Conservation (phyloP, 2,329 filamentous ascomycete species). For the Diaporthe amygdali region DNA sequence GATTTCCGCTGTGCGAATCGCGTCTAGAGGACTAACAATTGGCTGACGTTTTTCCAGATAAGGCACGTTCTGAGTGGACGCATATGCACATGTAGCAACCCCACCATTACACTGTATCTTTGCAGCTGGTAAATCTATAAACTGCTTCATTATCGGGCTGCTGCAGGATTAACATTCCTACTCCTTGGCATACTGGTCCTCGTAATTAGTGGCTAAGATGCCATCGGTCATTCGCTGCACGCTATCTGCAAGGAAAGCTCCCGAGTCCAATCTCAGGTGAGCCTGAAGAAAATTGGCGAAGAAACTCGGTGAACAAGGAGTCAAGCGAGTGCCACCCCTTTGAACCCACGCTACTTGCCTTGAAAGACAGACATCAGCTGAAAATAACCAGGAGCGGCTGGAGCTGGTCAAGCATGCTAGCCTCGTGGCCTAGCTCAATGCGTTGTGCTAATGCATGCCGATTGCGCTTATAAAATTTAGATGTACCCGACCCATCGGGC, state of each 20-base stretch:
- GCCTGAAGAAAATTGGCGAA: neutral
- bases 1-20: too few relatives aligned
- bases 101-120: neutral
- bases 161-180: neutral
- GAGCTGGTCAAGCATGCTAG: neutral
- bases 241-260: neutral
- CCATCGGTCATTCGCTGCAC: neutral
- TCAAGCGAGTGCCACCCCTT: neutral
- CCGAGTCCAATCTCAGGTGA: neutral
- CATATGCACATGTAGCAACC: neutral
- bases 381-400: neutral
- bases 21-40: too few relatives aligned
- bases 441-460: neutral
- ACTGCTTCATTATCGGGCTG: neutral
- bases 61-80: neutral
- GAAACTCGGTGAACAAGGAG: neutral
- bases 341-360: neutral
- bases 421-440: neutral
- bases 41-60: neutral
- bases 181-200: neutral
- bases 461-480: neutral
- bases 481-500: neutral
- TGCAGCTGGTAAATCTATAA: neutral
- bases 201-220: neutral
- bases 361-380: neutral